These are phyloP conservation scores for Aspergillus nanangensis DNA, from an alignment of 495 filamentous ascomycete species.

Conservation along the genomic window DNA sequence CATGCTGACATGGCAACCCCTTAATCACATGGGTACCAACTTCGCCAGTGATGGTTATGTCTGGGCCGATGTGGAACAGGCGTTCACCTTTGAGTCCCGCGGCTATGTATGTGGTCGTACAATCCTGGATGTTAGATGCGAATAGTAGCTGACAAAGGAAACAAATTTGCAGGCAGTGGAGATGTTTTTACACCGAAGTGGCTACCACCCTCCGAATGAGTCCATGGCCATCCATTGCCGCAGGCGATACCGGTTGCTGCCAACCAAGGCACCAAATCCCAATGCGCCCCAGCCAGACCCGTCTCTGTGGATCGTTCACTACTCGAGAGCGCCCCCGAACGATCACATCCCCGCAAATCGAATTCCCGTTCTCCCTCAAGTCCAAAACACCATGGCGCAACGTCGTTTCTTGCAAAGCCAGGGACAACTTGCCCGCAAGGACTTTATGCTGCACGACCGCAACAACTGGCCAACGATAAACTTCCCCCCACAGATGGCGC, in stretches of 20 bases:
- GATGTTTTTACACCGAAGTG: conserved; percentile 73
- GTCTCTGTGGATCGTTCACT: conserved; percentile 92
- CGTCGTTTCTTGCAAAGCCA: conserved; percentile 67
- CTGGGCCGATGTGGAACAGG: conserved; percentile 77
- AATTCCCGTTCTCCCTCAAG: conserved; percentile 54
- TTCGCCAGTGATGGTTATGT: conserved; percentile 89
- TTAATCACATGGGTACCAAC: conserved; percentile 55
- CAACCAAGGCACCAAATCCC: conserved; percentile 54
- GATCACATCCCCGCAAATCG: conserved; percentile 64
- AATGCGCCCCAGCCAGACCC: conserved; percentile 66
- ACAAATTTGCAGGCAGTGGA: conserved; percentile 58
- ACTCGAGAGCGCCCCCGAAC: conserved; percentile 64
- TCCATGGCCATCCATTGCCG: conserved; percentile 66
- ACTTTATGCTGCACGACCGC: conserved; percentile 89
- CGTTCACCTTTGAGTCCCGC: conserved; percentile 62
- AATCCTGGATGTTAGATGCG: not conserved
- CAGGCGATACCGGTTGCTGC: conserved; percentile 76
- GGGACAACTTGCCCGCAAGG: conserved; percentile 81
- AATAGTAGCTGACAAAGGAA: not conserved
- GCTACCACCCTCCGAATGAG: conserved; percentile 67
- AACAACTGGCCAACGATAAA: conserved; percentile 83
- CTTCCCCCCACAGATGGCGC: conserved; percentile 51
- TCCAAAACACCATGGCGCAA: conserved; percentile 56
- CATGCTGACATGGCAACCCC: conserved; percentile 82
- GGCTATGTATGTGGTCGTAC: conserved; percentile 61